Evolutionary conservation across 768 basidiomycete species (phyloP).

Genomic region (Phylloporus sp.): DNA sequence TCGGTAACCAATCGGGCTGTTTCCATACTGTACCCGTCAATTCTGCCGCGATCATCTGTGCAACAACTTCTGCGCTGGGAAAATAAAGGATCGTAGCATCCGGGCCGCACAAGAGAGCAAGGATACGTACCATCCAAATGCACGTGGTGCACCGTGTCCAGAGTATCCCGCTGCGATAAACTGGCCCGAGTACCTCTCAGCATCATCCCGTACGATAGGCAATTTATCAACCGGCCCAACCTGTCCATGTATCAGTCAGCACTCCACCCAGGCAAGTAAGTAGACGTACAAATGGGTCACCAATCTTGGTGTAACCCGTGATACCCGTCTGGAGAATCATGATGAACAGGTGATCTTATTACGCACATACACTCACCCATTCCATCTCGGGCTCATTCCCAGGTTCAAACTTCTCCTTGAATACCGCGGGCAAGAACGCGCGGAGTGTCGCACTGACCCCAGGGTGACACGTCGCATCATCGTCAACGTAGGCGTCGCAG

Average conservation of each 20-base stretch:
- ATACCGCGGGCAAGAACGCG: slow-evolving; percentile 55
- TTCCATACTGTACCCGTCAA: slow-evolving; percentile 43
- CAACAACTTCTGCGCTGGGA: slow-evolving; percentile 57
- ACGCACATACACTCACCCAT: slow-evolving; percentile 50
- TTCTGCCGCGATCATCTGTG: slow-evolving; percentile 54
- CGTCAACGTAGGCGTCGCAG: slow-evolving; percentile 50
- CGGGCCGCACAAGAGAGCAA: too few relatives aligned
- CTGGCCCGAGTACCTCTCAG: slow-evolving; percentile 46
- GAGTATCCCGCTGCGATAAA: slow-evolving; percentile 71
- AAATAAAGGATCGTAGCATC: neutral
- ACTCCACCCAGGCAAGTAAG: too few relatives aligned
- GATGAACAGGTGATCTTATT: neutral
- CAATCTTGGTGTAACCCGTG: slow-evolving; percentile 64
- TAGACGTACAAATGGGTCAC: slow-evolving; percentile 62
- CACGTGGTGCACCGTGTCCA: slow-evolving; percentile 80
- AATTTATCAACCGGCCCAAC: slow-evolving; percentile 57
- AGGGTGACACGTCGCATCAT: slow-evolving; percentile 55
- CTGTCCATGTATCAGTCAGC: slow-evolving; percentile 31
- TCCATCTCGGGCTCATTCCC: slow-evolving; percentile 62
- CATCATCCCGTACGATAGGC: slow-evolving; percentile 11
- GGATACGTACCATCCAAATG: slow-evolving; percentile 36
- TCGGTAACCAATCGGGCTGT: slow-evolving; percentile 61
- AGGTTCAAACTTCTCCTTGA: slow-evolving; percentile 49
- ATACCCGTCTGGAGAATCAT: slow-evolving; percentile 63
- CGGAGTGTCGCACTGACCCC: slow-evolving; percentile 47